A percentile compares a stretch with the other conserved stretches of the same genome.
phyloP scores from a whole-genome alignment of 805 yeast genomes.

The Candida chilensis region DNA sequence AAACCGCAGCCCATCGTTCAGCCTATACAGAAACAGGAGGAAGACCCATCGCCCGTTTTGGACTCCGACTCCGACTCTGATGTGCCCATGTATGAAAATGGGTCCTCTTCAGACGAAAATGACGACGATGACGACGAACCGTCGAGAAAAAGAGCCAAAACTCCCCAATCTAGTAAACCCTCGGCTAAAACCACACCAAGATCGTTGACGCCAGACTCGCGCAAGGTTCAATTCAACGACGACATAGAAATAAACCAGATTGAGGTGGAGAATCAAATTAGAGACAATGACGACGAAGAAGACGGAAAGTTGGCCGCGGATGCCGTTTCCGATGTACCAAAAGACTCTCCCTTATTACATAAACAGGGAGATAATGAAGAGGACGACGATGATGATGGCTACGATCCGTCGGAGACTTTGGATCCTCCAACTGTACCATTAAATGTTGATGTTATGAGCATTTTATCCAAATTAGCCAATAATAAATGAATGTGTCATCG shows the following conservation, averaged over 20 bases:
- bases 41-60: constrained; percentile 19
- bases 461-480: constrained; percentile 18
- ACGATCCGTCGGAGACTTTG: constrained; percentile 1
- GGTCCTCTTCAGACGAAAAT: no score
- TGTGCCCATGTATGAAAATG: constrained; percentile 6
- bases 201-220: background rate
- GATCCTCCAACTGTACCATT: constrained; percentile 1
- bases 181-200: no score
- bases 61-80: constrained; percentile 4
- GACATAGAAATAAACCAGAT: background rate
- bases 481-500: background rate
- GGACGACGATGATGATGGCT: constrained; percentile 4
- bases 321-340: no score
- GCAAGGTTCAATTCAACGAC: background rate
- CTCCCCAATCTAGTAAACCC: no score
- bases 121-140: constrained; percentile 10
- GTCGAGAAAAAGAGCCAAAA: constrained; percentile 6
- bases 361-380: constrained; percentile 7
- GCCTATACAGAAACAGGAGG: constrained; percentile 4
- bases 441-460: constrained; percentile 16
- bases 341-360: no score
- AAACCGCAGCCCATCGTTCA: background rate
- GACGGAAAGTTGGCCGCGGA: no score
- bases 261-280: background rate
- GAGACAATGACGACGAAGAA: background rate